phyloP scores from a whole-genome alignment of 2,329 filamentous ascomycete genomes.

The Epichloe coenophiala region DNA sequence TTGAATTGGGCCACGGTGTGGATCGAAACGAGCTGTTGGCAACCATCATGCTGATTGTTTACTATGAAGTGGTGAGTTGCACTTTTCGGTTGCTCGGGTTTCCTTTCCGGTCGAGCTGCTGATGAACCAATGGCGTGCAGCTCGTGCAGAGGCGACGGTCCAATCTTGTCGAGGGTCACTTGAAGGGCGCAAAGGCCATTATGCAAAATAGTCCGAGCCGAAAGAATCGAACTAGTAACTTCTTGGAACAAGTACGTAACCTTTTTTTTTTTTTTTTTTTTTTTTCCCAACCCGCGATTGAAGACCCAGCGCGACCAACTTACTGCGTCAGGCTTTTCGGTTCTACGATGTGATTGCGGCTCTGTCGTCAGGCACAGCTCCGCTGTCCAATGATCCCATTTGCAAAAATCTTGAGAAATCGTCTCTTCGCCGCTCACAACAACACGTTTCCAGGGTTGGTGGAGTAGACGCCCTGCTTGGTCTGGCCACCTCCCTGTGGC shows the following conservation, averaged over 20 bases:
- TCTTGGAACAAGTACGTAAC: conserved; percentile 41
- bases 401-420: conserved; percentile 32
- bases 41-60: conserved; percentile 47
- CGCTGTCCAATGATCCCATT: conserved; percentile 36
- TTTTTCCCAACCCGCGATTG: not conserved
- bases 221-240: conserved; percentile 38
- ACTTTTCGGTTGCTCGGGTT: not conserved
- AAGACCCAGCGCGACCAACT: too few relatives aligned
- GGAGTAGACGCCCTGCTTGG: conserved; percentile 47
- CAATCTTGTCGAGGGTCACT: conserved; percentile 46
- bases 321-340: conserved; percentile 37
- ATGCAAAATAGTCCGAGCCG: conserved; percentile 35
- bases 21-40: conserved; percentile 45
- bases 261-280: too few relatives aligned
- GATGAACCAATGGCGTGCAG: conserved; percentile 19
- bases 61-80: conserved; percentile 48
- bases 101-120: not conserved
- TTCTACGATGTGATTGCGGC: conserved; percentile 55
- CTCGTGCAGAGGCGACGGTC: conserved; percentile 46
- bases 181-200: conserved; percentile 48
- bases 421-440: conserved; percentile 28
- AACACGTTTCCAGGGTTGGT: conserved; percentile 31
- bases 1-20: conserved; percentile 35
- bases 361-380: conserved; percentile 45
- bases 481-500: conserved; percentile 49